Conservation (phyloP, 495 filamentous ascomycete species). For the Penicillium turbatum region DNA sequence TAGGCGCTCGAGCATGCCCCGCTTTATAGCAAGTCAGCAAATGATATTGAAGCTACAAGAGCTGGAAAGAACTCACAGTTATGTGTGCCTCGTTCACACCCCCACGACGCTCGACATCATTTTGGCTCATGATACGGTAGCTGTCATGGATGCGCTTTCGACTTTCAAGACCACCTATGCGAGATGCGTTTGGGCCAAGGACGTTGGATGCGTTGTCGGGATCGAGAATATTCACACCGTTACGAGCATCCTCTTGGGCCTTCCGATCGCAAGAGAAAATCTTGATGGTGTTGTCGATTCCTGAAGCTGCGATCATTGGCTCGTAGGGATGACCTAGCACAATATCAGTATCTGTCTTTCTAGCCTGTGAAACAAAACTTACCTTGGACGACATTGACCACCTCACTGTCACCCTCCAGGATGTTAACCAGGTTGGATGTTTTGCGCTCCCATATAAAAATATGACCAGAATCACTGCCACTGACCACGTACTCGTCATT, state of each 20-base stretch:
- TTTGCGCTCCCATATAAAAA: conserved; percentile 70
- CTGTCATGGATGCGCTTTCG: conserved; percentile 56
- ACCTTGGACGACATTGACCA: conserved; percentile 71
- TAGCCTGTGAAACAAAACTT: conserved; percentile 3
- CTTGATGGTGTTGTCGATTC: conserved; percentile 73
- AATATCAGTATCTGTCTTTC: neutral
- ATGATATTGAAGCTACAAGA: neutral
- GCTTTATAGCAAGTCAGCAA: conserved; percentile 34
- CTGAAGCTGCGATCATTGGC: conserved; percentile 63
- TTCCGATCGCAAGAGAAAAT: conserved; percentile 64
- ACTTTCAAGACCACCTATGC: conserved; percentile 47
- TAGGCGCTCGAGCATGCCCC: conserved; percentile 57
- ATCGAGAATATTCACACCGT: conserved; percentile 52
- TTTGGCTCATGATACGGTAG: conserved; percentile 61
- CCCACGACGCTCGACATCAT: conserved; percentile 58
- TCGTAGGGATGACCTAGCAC: conserved; percentile 62
- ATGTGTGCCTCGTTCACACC: conserved; percentile 59
- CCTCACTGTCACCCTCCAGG: conserved; percentile 65
- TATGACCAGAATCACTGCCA: conserved; percentile 63
- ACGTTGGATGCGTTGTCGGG: conserved; percentile 37
- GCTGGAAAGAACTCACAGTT: conserved; percentile 48
- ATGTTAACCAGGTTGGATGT: conserved; percentile 62
- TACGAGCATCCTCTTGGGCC: conserved; percentile 54
- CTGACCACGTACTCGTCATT: conserved; percentile 73
- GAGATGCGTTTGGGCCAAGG: conserved; percentile 15